Percentiles rank a stretch among this genome's conserved stretches.
phyloP scores from a whole-genome alignment of 106 monocot genomes.

The Dendrobium officinale region DNA sequence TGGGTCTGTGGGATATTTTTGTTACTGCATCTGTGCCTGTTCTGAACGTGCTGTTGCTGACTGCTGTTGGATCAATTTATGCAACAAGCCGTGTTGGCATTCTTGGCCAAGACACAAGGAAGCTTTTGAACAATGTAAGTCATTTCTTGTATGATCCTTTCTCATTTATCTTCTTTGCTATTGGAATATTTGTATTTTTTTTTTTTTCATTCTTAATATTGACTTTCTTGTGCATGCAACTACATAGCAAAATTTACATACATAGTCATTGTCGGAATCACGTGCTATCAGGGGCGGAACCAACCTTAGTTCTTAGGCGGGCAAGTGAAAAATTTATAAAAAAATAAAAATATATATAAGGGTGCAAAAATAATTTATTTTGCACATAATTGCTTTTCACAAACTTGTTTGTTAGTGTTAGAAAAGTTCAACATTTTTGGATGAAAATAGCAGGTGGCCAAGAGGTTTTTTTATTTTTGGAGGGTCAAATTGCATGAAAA shows the following conservation, averaged over 20 bases:
- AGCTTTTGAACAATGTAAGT: slow-evolving; percentile 68
- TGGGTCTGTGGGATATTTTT: slow-evolving; percentile 57
- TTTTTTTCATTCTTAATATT: not conserved
- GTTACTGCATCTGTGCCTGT: slow-evolving; percentile 60
- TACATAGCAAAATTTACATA: not conserved
- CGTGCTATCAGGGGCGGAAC: no score
- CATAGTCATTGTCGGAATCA: no score
- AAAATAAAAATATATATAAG: no score
- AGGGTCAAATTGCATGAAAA: no score
- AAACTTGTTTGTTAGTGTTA: no score
- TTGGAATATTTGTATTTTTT: not conserved
- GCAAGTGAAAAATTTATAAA: no score
- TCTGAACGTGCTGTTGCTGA: slow-evolving; percentile 61
- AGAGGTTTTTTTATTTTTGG: no score
- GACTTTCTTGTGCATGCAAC: not conserved
- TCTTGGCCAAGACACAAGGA: slow-evolving; percentile 41
- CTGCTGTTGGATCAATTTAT: slow-evolving; percentile 52
- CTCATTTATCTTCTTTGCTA: not conserved
- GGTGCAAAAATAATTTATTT: no score
- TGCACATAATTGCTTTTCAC: no score
- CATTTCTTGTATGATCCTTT: not conserved
- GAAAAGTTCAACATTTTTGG: no score
- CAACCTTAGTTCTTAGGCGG: no score
- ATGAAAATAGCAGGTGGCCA: no score
- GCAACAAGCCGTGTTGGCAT: slow-evolving; percentile 34